Base-by-base conservation (phyloP, 2,329 filamentous ascomycete species). In the Teratosphaeria nubilosa region DNA sequence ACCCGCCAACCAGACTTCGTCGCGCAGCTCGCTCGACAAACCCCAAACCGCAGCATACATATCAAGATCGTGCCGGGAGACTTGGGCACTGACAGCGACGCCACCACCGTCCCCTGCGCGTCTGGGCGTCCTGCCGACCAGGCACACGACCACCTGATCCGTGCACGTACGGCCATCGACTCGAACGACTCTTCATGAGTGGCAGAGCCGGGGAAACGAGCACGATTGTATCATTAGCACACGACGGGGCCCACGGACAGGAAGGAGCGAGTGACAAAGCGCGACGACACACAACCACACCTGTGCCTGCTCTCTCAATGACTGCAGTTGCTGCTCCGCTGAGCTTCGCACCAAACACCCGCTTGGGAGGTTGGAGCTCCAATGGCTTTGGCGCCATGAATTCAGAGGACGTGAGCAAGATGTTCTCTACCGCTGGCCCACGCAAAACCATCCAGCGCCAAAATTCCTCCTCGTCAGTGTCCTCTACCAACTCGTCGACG, bases 391-490 rank as follows among this genome's bases (percentile, higher is more conserved):
- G 82, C 77, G 81, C 86, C 70, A 88, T 90, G 84, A 89, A 87
- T 76, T 77, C 86, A 72, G 90, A 95, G 77, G 90, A 95, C 75
- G 84, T 87, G 65, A 85, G 87, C 76, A 86, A 87, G 74, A 91
- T 95, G 83, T 69, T 70, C 61, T 25, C 20, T 24, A 86, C 89
- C 82, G 63, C 66, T 45, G 65, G 65, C n/a, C 88, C 90, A 70
- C 89, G 91, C 68, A 96, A 96, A 77, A 86, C 82, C 70, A 81
- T 90, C 61, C 89, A 92, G 73, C 86, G 92, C 72, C 87, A 87
- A 69, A 95, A 90, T 78, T 97, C 92, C 37, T 94, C 90, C 59
- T 95, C 91, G 3, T 96, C 91, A 52, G 80, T 95, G 63, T 77
- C 78, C 58, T 85, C 83, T 24, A 76, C 75, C 58, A 76, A 78